Evolutionary conservation across 1,284 basidiomycete species (phyloP), one percentile per base, ranked within the genome.

Genomic region (Pterula multifida): DNA sequence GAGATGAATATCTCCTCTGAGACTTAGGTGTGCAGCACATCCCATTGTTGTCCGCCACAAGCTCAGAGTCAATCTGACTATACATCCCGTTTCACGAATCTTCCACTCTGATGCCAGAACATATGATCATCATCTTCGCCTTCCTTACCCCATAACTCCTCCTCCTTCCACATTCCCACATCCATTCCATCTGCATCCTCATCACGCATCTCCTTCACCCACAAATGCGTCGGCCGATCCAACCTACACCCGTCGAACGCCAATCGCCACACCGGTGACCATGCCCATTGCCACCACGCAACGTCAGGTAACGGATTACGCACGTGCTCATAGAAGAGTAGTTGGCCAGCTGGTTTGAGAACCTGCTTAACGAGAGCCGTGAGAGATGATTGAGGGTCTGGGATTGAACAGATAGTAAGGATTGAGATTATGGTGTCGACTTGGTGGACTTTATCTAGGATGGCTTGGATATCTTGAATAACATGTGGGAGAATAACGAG

Each of bases 261-360:
- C 0, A 66, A 24, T 3, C 58, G 57, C 85, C 84, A 86, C 2
- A 85, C 11, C 1, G 82, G 83, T 2, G 78, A 70, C 80, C 81
- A 85, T 48, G 81, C 70, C 1, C 66, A 56, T 62, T 87, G 84
- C 79, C 81, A 85, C 66, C 67, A 65, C 19, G 64, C 65, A 2
- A 73, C 62, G 49, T 66, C 64, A n/a, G 58, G 51, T 1, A 53
- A 52, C 0, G 63, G 61, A 49, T 63, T 71, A 24, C 58, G 58
- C 17, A 76, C 72, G 53, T 78, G 76, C 58, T 78, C 76, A 54
- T 68, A 69, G 54, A 72, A 71, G 26, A 78, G 60, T 1, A 78
- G 36, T 50, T 65, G 61, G 0, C 75, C 76, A 1, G 70, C 72
- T 2, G 71, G 70, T 52, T 66, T 69, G 42, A 78, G 61, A 2